A percentile compares a stretch with the other conserved stretches of the same genome.
phyloP scores from a whole-genome alignment of 1,284 basidiomycete species.

The Mycena citricolor region DNA sequence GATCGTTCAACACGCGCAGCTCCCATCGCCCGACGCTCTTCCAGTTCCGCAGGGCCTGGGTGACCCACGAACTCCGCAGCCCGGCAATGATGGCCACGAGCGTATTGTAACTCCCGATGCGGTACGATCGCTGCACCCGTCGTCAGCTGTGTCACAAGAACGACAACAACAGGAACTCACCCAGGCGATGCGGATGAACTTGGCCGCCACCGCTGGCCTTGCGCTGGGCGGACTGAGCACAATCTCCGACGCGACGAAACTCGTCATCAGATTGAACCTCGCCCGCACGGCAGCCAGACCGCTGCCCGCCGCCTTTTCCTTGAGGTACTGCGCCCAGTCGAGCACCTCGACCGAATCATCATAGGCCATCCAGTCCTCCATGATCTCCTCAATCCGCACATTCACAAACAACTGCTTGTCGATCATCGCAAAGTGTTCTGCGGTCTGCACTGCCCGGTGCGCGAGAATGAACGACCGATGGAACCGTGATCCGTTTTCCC shows the following conservation, averaged over 20 bases:
- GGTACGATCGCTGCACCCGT: constrained; percentile 74
- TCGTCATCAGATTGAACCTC: constrained; percentile 84
- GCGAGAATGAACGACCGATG: constrained; percentile 70
- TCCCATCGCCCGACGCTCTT: constrained; percentile 72
- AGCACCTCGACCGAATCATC: constrained; percentile 67
- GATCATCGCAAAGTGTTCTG: constrained; percentile 83
- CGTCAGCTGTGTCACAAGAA: constrained; percentile 16
- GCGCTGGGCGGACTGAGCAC: constrained; percentile 67
- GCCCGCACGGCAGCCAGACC: constrained; percentile 78
- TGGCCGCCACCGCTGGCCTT: constrained; percentile 66
- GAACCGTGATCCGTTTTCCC: constrained; percentile 35
- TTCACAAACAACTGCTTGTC: constrained; percentile 84
- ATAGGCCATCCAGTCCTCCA: constrained; percentile 66
- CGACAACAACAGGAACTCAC: constrained; percentile 44
- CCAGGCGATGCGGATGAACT: constrained; percentile 87
- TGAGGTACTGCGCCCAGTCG: constrained; percentile 83
- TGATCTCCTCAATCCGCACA: constrained; percentile 82
- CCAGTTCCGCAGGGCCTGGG: constrained; percentile 70
- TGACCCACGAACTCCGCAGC: constrained; percentile 72
- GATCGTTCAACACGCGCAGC: constrained; percentile 71
- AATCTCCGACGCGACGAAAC: constrained; percentile 82
- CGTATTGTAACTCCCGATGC: constrained; percentile 77
- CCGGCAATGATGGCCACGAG: constrained; percentile 82
- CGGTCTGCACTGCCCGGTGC: constrained; percentile 61
- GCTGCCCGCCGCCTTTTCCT: constrained; percentile 72